phyloP scores from a whole-genome alignment of 2,329 filamentous ascomycete species.

The Nothophaeocryptopus gaeumannii region DNA sequence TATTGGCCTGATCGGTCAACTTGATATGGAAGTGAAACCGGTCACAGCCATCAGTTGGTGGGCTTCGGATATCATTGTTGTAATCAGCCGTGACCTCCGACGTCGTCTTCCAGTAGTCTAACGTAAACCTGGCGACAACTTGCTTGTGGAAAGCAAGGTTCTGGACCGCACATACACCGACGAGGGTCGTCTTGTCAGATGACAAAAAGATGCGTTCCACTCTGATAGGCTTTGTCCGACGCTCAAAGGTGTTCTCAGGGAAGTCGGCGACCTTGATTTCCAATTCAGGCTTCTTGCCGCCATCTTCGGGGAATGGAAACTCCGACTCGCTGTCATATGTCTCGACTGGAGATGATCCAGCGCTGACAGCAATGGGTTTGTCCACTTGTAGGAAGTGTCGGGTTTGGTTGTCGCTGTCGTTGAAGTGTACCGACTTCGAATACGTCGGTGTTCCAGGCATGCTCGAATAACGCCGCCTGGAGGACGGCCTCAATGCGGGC shows the following conservation, averaged over 20 bases:
- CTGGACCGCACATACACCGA: slow-evolving; percentile 78
- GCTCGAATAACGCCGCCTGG: slow-evolving; percentile 81
- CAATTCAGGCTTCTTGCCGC: slow-evolving; percentile 67
- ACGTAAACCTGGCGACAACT: slow-evolving; percentile 88
- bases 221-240: slow-evolving; percentile 66
- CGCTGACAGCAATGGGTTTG: slow-evolving; percentile 91
- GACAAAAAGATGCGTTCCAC: slow-evolving; percentile 87
- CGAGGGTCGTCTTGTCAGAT: slow-evolving; percentile 77
- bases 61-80: slow-evolving; percentile 70
- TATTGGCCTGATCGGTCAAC: slow-evolving; percentile 82
- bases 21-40: slow-evolving; percentile 94
- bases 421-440: slow-evolving; percentile 96
- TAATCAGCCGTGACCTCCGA: slow-evolving; percentile 92
- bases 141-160: slow-evolving; percentile 88
- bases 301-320: slow-evolving; percentile 72
- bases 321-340: slow-evolving; percentile 82
- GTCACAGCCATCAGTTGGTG: slow-evolving; percentile 65
- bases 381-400: slow-evolving; percentile 94
- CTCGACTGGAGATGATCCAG: slow-evolving; percentile 86
- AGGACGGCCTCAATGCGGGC: slow-evolving; percentile 78
- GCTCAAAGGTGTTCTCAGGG: slow-evolving; percentile 62
- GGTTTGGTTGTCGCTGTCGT: slow-evolving; percentile 92
- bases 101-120: slow-evolving; percentile 98
- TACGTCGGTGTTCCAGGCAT: slow-evolving; percentile 97
- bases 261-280: slow-evolving; percentile 85